Evolutionary conservation across 2,329 filamentous ascomycete genomes (phyloP).

Genomic region (Pezicula carpinea): DNA sequence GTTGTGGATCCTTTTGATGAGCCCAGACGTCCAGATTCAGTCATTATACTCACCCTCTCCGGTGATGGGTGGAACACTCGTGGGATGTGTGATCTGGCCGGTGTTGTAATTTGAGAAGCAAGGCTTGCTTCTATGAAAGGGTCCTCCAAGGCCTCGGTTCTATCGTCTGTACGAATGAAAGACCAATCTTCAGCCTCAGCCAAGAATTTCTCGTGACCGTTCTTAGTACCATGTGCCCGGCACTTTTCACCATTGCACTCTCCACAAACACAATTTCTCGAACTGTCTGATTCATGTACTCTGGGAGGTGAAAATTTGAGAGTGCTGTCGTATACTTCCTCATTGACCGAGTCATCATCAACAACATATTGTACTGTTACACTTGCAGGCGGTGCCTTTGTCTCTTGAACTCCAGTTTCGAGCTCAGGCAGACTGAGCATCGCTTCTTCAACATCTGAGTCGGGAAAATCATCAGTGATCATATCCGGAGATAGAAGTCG

Average conservation of each 20-base stretch:
- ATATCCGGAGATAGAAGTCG: neutral
- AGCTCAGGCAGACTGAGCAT: slow-evolving; percentile 2
- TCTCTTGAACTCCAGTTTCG: slow-evolving; percentile 12
- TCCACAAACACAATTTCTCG: neutral
- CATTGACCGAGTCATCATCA: slow-evolving; percentile 7
- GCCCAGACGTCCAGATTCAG: no score
- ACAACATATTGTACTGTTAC: slow-evolving; percentile 6
- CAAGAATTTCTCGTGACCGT: neutral
- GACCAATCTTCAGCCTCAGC: slow-evolving; percentile 20
- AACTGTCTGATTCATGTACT: neutral
- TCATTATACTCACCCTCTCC: neutral
- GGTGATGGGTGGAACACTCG: neutral
- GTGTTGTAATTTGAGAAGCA: neutral
- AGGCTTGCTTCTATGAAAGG: neutral
- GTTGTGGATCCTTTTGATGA: neutral
- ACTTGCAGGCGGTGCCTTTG: slow-evolving; percentile 15
- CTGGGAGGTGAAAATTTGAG: slow-evolving; percentile 24
- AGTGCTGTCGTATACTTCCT: slow-evolving; percentile 22
- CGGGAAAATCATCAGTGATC: neutral
- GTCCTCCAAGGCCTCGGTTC: no score
- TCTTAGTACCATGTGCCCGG: no score
- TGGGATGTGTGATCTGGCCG: neutral
- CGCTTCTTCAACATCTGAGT: neutral
- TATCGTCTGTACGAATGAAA: slow-evolving; percentile 12
- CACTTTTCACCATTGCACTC: neutral